Percentiles rank a stretch among this genome's conserved stretches.
Conservation (phyloP, 805 yeast genomes). For the Tetrapisispora iriomotensis region DNA sequence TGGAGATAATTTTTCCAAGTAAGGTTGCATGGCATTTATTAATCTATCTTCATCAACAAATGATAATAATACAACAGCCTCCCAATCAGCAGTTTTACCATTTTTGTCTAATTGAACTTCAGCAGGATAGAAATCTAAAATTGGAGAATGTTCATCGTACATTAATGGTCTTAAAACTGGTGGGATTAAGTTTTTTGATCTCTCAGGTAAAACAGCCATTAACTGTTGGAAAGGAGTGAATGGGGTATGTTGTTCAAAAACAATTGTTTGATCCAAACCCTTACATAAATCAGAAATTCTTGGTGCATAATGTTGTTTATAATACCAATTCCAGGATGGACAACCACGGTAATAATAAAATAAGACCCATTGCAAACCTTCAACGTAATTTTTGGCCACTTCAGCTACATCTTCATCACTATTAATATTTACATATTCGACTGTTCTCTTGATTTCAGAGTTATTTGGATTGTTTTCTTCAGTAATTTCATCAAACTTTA, state of each 20-base stretch:
- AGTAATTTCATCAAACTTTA: background rate
- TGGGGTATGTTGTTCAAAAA: conserved; percentile 64
- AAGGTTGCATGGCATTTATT: conserved; percentile 60
- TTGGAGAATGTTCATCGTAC: conserved; percentile 80
- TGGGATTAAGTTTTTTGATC: conserved; percentile 77
- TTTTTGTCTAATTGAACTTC: conserved; percentile 84
- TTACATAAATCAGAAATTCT: conserved; percentile 75
- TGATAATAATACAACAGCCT: conserved; percentile 85
- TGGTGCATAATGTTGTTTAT: conserved; percentile 84
- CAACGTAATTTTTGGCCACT: conserved; percentile 71
- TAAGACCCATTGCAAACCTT: conserved; percentile 96
- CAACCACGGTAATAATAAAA: conserved; percentile 83
- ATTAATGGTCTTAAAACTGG: conserved; percentile 65
- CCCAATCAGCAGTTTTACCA: conserved; percentile 96
- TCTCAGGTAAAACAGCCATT: conserved; percentile 94
- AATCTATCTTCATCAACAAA: conserved; percentile 82
- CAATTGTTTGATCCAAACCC: conserved; percentile 57
- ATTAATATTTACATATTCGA: conserved; percentile 25
- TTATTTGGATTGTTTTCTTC: background rate
- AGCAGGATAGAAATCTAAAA: conserved; percentile 80
- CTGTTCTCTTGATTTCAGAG: background rate
- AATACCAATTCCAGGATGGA: conserved; percentile 95
- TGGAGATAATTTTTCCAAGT: conserved; percentile 48
- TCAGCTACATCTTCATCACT: conserved; percentile 50
- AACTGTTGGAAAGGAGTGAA: conserved; percentile 90